A percentile compares a stretch with the other conserved stretches of the same genome.
Conservation (phyloP, 352 stramenopile genomes). For the Phytopythium aichiense region DNA sequence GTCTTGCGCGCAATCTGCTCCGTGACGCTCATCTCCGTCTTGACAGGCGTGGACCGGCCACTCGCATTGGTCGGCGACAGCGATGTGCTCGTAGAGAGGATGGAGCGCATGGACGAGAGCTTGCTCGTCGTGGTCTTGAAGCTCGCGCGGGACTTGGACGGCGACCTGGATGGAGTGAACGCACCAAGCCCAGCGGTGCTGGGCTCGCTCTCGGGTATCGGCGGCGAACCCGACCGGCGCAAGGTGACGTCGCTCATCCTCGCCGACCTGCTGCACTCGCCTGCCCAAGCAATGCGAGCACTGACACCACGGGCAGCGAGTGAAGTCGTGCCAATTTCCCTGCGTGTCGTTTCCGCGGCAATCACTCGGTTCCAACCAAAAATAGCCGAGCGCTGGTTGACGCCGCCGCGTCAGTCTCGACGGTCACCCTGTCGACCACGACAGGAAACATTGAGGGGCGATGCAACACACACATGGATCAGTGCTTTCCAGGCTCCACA, state of each 20-base stretch:
- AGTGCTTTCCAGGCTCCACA: background rate
- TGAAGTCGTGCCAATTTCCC: background rate
- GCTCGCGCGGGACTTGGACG: background rate
- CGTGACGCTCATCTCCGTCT: slow-evolving; percentile 53
- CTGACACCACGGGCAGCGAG: background rate
- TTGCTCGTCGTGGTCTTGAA: background rate
- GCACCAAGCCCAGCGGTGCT: too few relatives aligned
- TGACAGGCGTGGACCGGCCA: slow-evolving; percentile 21
- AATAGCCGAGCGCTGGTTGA: background rate
- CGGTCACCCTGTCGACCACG: background rate
- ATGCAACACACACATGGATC: too few relatives aligned
- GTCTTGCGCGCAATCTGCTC: slow-evolving; percentile 68
- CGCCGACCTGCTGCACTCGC: background rate
- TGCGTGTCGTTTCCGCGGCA: background rate
- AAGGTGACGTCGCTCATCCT: background rate
- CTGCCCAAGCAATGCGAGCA: background rate
- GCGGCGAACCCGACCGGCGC: background rate
- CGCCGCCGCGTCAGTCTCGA: background rate
- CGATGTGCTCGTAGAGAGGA: slow-evolving; percentile 21
- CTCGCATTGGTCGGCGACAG: slow-evolving; percentile 12
- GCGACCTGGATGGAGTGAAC: slow-evolving; percentile 1
- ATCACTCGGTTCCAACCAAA: background rate
- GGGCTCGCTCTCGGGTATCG: background rate
- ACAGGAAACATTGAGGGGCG: too few relatives aligned
- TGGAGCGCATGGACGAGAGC: slow-evolving; percentile 21